A percentile compares a stretch with the other conserved stretches of the same genome.
phyloP scores from a whole-genome alignment of 208 protist genomes.

The Trypanosoma scelopori region DNA sequence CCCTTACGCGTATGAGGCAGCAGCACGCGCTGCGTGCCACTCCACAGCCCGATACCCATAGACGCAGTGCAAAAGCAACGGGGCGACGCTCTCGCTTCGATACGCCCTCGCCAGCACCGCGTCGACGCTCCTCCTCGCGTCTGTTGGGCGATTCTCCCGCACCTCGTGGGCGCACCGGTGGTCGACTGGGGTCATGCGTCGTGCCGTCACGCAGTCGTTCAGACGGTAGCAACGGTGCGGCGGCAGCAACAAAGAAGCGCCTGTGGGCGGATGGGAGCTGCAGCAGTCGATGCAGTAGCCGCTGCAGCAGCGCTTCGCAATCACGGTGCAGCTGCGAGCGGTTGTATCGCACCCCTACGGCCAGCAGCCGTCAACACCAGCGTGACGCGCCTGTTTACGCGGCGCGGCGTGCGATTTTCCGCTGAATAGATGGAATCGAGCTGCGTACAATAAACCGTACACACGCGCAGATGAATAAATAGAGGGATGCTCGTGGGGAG shows the following conservation, averaged over 20 bases:
- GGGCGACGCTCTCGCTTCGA: conserved; percentile 32
- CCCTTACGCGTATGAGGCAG: conserved; percentile 28
- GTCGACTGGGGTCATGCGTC: conserved; percentile 21
- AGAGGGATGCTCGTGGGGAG: conserved; percentile 1
- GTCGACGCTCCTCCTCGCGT: not conserved
- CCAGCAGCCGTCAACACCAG: conserved; percentile 50
- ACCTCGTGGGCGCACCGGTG: conserved; percentile 49
- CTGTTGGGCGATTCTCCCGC: conserved; percentile 50
- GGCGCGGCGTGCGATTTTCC: conserved; percentile 55
- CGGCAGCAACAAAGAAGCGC: conserved; percentile 30
- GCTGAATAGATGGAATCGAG: conserved; percentile 16
- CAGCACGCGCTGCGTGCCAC: not conserved
- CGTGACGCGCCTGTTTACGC: conserved; percentile 13
- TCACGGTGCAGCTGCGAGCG: conserved; percentile 47
- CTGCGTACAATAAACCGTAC: not conserved
- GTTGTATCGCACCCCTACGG: conserved; percentile 68
- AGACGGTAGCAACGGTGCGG: conserved; percentile 15
- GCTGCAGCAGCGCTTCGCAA: conserved; percentile 7
- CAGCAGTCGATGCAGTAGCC: conserved; percentile 12
- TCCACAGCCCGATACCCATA: conserved; percentile 4
- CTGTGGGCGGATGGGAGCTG: conserved; percentile 27
- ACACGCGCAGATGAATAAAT: not conserved
- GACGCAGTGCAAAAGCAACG: conserved; percentile 11
- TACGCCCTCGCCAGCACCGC: conserved; percentile 21
- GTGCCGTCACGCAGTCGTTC: conserved; percentile 8